Evolutionary conservation across 176 grass and related monocot species (phyloP), one percentile per base, ranked within the genome.

Genomic region (Oryza nivara): DNA sequence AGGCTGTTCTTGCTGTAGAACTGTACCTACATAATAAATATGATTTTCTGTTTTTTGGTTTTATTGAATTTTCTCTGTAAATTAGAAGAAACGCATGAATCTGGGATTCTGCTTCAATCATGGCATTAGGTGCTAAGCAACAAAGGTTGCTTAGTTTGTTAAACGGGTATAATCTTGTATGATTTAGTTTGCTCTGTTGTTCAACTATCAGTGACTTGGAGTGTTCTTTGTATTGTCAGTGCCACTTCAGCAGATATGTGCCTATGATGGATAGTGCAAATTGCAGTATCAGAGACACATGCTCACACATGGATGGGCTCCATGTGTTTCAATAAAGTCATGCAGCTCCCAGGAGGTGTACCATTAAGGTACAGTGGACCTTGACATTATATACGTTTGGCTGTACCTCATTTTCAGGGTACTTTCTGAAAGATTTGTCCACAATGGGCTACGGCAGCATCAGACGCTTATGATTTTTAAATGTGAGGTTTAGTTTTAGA

Each of bases 271-370:
- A 30, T 30, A 80, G 81, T 67, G 41, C 76, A 84, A 76, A 66
- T 54, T 25, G 67, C 35, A 74, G 65, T 67, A 73, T 85, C 66
- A 82, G 46, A 78, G 44, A 86, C 77, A 89, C 83, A 89, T 89
- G 90, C 76, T 74, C 76, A 89, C 86, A 92, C 83, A 92, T 89
- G 90, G 86, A 86, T 85, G 90, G 83, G 86, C 81, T 92, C 86
- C 86, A 88, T 86, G 72, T 92, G 79, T 83, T 83, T 45, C 80
- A 70, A 79, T 77, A 92, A 88, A 86, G 79, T 54, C 79, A 66
- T 75, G 69, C 82, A 89, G 67, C 48, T 68, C 78, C 86, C 70
- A 70, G 54, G 45, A 85, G 25, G 48, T 82, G 79, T 76, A 77
- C 79, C 79, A 87, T 70, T 88, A 84, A 73, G 73, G 76, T 81